Evolutionary conservation across 352 stramenopile species (phyloP), one percentile per base, ranked within the genome.

Genomic region (Globisporangium cederbergense): DNA sequence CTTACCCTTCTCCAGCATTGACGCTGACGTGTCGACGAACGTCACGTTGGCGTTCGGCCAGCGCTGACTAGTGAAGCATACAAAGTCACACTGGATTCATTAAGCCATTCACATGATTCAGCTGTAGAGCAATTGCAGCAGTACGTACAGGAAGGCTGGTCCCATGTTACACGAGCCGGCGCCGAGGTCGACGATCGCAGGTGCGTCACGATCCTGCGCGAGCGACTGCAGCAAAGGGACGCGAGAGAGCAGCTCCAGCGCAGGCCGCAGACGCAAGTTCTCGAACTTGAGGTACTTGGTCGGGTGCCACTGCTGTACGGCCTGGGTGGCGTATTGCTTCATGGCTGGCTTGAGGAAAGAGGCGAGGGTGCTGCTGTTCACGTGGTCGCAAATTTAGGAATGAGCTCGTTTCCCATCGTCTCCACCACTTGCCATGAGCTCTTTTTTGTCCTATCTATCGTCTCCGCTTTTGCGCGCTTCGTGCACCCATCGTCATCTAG

Each of bases 161-260:
- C 76, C 78, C 75, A 91, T 89, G 74, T 91, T 93, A 34, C 81
- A 74, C 8, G 83, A 86, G 34, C 83, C 83, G 20, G 76, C 80
- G 18, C 84, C 84, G 5, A 93, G 66, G 54, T 93, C 84, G 20
- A 88, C 64, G 54, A 93, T 83, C 22, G 66, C 58, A 14, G 76
- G 63, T 0, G 63, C 56, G 16, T 74, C 43, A 14, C 65, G 46
- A 11, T 16, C 20, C 1, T 43, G 9, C 3, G 60, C 42, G 22
- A 61, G 52, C 9, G 53, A 57, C 43, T 64, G 58, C 2, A 88
- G 60, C 0, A 38, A 8, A 0, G 72, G 71, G 16, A 86, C 70
- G 28, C 79, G 77, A 14, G 47, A 65, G 25, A 93, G 75, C 53
- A 93, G 67, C 50, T 93, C 82, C 0, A 91, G 65, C 34, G 80